phyloP scores from a whole-genome alignment of 805 yeast genomes.

The Nakazawaea sp. region DNA sequence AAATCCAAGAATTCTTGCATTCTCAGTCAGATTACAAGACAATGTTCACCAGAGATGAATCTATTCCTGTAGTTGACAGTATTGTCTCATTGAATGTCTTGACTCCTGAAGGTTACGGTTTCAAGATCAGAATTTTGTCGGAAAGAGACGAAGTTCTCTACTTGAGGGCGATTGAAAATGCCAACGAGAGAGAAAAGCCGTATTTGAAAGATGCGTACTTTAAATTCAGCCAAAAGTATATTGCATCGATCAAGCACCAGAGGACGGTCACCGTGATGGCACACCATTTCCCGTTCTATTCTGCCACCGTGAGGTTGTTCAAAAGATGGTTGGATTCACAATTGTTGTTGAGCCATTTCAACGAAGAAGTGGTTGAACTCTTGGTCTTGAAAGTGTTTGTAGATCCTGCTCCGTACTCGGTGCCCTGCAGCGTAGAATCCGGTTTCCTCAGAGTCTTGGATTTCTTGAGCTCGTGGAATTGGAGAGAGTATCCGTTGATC shows the following conservation, averaged over 20 bases:
- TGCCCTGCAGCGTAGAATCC: slow-evolving; percentile 71
- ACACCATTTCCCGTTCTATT: slow-evolving; percentile 62
- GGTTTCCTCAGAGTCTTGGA: slow-evolving; percentile 74
- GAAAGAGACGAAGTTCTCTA: slow-evolving; percentile 80
- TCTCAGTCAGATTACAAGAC: slow-evolving; percentile 49
- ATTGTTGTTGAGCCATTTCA: slow-evolving; percentile 59
- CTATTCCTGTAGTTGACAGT: slow-evolving; percentile 59
- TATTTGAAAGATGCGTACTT: slow-evolving; percentile 55
- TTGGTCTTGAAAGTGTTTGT: slow-evolving; percentile 79
- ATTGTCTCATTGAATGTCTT: slow-evolving; percentile 55
- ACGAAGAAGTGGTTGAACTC: slow-evolving; percentile 77
- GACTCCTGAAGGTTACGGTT: slow-evolving; percentile 88
- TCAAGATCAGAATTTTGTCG: slow-evolving; percentile 66
- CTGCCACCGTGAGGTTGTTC: slow-evolving; percentile 77
- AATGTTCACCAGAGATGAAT: slow-evolving; percentile 56
- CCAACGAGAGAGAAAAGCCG: slow-evolving; percentile 52
- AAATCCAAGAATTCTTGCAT: slow-evolving; percentile 43
- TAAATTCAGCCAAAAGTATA: slow-evolving; percentile 57
- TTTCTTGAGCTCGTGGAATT: slow-evolving; percentile 81
- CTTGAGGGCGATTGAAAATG: slow-evolving; percentile 62
- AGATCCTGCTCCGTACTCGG: slow-evolving; percentile 77
- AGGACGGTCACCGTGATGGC: slow-evolving; percentile 68
- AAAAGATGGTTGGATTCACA: slow-evolving; percentile 90
- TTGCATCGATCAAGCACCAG: slow-evolving; percentile 71
- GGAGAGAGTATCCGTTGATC: slow-evolving; percentile 84